These are phyloP conservation scores for Calycina marina DNA, from an alignment of 2,329 filamentous ascomycete species.

Conservation along the genomic window DNA sequence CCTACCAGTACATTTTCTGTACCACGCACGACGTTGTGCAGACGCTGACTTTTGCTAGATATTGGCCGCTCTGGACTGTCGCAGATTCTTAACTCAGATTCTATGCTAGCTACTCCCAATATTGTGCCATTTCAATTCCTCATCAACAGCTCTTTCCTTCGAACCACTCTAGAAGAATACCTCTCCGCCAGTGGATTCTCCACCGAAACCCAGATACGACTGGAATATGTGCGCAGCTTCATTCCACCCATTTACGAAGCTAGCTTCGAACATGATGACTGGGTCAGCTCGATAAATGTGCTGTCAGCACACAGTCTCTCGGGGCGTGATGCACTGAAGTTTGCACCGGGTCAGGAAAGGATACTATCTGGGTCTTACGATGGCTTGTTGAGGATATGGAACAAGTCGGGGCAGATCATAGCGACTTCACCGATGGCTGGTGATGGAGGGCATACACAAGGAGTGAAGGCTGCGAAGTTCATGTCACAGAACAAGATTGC, in stretches of 20 bases:
- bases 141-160: conserved; percentile 83
- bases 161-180: conserved; percentile 81
- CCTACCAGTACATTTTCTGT: conserved; percentile 35
- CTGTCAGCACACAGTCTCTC: conserved; percentile 52
- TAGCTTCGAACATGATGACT: conserved; percentile 94
- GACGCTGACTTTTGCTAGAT: too few relatives aligned
- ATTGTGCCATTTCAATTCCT: conserved; percentile 86
- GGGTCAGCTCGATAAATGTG: conserved; percentile 80
- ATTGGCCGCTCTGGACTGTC: conserved; percentile 58
- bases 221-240: conserved; percentile 88
- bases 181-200: conserved; percentile 76
- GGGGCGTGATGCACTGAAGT: conserved; percentile 37
- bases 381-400: conserved; percentile 78
- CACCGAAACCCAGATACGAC: conserved; percentile 68
- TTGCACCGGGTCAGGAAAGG: conserved; percentile 45
- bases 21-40: too few relatives aligned
- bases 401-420: conserved; percentile 71
- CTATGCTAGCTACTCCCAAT: conserved; percentile 48
- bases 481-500: conserved; percentile 64
- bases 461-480: conserved; percentile 74
- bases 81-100: conserved; percentile 56
- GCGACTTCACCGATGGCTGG: conserved; percentile 55
- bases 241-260: conserved; percentile 80
- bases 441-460: conserved; percentile 59
- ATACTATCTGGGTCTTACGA: conserved; percentile 93